Percentiles rank a stretch among this genome's conserved stretches.
These are phyloP conservation scores for Xanthoceras sorbifolium DNA, from an alignment of 345 rosid genomes.

Conservation along the genomic window DNA sequence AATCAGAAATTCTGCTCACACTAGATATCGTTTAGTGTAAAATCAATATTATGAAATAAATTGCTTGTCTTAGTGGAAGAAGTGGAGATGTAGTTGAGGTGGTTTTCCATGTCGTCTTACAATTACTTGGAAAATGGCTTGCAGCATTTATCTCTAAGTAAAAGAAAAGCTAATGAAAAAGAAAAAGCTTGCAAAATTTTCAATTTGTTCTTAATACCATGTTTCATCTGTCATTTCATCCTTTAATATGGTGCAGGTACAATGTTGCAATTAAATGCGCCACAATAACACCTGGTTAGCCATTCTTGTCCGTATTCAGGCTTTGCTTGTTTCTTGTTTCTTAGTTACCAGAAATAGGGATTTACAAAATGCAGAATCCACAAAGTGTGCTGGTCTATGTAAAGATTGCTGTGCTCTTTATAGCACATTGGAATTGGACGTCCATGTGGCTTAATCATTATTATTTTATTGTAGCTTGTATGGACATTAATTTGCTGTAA, in stretches of 20 bases:
- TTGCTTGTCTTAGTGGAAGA: neutral
- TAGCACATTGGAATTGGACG: neutral
- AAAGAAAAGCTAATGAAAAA: neutral
- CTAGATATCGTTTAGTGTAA: neutral
- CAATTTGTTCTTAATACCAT: neutral
- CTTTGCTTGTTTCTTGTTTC: neutral
- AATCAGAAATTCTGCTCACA: neutral
- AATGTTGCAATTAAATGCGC: constrained; percentile 98
- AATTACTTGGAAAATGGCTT: neutral
- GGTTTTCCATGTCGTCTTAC: neutral
- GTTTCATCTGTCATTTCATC: neutral
- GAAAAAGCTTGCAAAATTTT: neutral
- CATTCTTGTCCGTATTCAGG: constrained; percentile 14
- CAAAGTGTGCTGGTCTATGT: neutral
- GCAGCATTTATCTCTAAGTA: neutral
- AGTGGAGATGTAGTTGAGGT: neutral
- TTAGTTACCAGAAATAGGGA: neutral
- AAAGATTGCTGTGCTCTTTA: neutral
- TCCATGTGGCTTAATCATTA: neutral
- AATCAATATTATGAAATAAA: neutral
- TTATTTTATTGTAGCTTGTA: neutral
- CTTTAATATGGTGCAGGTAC: constrained; percentile 54
- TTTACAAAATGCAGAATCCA: neutral
- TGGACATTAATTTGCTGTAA: neutral
- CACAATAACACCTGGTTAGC: constrained; percentile 92